phyloP scores from a whole-genome alignment of 1,284 basidiomycete genomes.

The Cutaneotrichosporon daszewskae region DNA sequence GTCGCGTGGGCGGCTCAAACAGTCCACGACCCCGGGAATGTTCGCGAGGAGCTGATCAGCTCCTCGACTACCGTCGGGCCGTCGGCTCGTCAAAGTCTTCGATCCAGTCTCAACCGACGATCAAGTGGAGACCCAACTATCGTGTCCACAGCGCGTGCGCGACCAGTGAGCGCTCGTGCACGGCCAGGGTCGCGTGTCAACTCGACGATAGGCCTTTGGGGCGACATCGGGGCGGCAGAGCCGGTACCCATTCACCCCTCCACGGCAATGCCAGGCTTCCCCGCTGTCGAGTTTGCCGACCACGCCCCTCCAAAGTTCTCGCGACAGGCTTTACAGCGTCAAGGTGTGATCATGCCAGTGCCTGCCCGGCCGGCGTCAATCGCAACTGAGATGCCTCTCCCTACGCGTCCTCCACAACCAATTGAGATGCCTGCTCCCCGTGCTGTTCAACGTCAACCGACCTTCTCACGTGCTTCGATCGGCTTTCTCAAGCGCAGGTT shows the following conservation, averaged over 20 bases:
- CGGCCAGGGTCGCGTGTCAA: too few relatives aligned
- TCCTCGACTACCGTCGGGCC: too few relatives aligned
- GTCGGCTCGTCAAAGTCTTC: too few relatives aligned
- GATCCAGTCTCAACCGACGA: too few relatives aligned
- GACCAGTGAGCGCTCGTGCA: too few relatives aligned
- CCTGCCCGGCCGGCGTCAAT: conserved; percentile 3
- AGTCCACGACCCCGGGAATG: background rate
- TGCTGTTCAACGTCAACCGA: conserved; percentile 1
- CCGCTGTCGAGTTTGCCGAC: conserved; percentile 9
- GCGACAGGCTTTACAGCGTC: conserved; percentile 1
- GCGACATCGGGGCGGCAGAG: too few relatives aligned
- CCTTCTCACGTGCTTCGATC: background rate
- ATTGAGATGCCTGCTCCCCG: background rate
- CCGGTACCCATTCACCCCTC: conserved; percentile 8
- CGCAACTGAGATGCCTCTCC: background rate
- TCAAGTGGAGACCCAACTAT: too few relatives aligned
- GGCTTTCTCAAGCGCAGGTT: background rate
- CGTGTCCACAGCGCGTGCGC: too few relatives aligned
- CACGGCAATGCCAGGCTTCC: conserved; percentile 10
- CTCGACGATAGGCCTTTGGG: too few relatives aligned
- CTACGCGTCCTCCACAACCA: background rate
- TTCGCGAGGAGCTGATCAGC: background rate
- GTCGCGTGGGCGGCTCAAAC: conserved; percentile 12
- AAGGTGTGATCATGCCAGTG: conserved; percentile 10
- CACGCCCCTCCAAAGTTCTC: conserved; percentile 11